phyloP scores from a whole-genome alignment of 768 basidiomycete species.

The Crucibulum laeve region DNA sequence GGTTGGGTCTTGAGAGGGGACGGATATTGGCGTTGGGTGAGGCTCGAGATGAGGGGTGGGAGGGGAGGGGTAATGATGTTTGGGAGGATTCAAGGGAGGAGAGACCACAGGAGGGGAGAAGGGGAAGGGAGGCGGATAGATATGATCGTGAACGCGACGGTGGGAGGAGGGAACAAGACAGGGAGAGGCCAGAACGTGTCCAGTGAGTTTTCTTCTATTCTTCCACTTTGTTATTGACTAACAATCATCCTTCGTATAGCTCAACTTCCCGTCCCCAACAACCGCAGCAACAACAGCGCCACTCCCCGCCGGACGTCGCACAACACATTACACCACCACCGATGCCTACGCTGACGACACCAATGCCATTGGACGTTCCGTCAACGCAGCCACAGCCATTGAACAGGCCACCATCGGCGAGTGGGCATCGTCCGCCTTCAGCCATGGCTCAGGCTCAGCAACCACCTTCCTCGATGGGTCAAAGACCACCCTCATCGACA shows the following conservation, averaged over 20 bases:
- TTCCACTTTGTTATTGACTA: not conserved
- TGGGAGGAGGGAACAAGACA: no score
- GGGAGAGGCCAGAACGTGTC: no score
- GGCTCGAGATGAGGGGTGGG: constrained; percentile 1
- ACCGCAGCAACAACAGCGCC: no score
- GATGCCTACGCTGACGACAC: constrained; percentile 17
- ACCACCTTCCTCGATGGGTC: no score
- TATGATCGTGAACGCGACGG: constrained; percentile 1
- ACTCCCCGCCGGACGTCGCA: constrained; percentile 13
- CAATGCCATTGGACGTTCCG: constrained; percentile 15
- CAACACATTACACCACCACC: constrained; percentile 9
- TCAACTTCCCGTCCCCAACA: not conserved
- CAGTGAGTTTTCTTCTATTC: not conserved
- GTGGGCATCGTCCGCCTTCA: no score
- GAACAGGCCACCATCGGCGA: no score
- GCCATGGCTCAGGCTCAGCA: no score
- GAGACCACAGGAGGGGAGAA: no score
- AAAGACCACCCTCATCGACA: no score
- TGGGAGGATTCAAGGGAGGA: no score
- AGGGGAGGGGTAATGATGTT: no score
- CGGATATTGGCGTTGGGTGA: constrained; percentile 8
- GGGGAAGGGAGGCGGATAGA: constrained; percentile 2
- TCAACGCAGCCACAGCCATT: constrained; percentile 16
- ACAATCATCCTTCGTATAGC: not conserved
- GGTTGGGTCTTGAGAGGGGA: constrained; percentile 37